Percentiles rank a stretch among this genome's conserved stretches.
These are phyloP conservation scores for Pythium myriotylum DNA, from an alignment of 352 stramenopile species.

Conservation along the genomic window DNA sequence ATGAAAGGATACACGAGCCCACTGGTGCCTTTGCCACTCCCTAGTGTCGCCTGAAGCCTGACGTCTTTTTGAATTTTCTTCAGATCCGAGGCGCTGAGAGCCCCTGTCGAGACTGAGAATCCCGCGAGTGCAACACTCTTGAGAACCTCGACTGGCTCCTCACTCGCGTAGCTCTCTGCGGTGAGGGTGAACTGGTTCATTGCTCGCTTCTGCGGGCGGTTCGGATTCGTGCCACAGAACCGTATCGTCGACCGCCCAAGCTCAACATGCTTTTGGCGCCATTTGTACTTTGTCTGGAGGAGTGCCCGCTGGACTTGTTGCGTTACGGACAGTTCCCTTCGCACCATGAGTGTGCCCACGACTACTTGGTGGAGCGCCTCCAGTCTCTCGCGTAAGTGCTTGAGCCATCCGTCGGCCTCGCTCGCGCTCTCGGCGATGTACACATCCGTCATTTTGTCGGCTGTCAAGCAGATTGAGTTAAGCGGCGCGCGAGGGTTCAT, in stretches of 20 bases:
- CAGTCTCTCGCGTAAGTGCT: conserved; percentile 52
- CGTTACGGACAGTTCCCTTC: conserved; percentile 47
- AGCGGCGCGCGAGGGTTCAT: conserved; percentile 55
- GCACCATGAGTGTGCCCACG: conserved; percentile 47
- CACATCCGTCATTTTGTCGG: conserved; percentile 58
- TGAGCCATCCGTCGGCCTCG: conserved; percentile 53
- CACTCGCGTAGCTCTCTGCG: conserved; percentile 48
- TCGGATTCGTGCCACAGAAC: conserved; percentile 36
- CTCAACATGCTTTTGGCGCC: conserved; percentile 57
- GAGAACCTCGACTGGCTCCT: conserved; percentile 62
- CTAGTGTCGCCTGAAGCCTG: conserved; percentile 20
- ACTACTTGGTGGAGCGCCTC: conserved; percentile 56
- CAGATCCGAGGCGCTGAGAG: conserved; percentile 14
- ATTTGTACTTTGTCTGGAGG: conserved; percentile 71
- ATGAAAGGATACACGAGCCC: conserved; percentile 51
- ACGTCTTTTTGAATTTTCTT: conserved; percentile 23
- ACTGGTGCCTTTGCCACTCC: conserved; percentile 21
- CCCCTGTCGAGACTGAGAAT: conserved; percentile 24
- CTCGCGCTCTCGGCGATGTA: conserved; percentile 56
- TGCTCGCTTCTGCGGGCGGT: conserved; percentile 20
- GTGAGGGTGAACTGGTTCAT: conserved; percentile 80
- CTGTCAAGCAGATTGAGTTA: conserved; percentile 66
- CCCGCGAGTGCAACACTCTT: conserved; percentile 23
- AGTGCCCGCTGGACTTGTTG: conserved; percentile 59
- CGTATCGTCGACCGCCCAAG: conserved; percentile 56